Evolutionary conservation across 2,329 filamentous ascomycete genomes (phyloP).

Genomic region (Fusarium sp.): DNA sequence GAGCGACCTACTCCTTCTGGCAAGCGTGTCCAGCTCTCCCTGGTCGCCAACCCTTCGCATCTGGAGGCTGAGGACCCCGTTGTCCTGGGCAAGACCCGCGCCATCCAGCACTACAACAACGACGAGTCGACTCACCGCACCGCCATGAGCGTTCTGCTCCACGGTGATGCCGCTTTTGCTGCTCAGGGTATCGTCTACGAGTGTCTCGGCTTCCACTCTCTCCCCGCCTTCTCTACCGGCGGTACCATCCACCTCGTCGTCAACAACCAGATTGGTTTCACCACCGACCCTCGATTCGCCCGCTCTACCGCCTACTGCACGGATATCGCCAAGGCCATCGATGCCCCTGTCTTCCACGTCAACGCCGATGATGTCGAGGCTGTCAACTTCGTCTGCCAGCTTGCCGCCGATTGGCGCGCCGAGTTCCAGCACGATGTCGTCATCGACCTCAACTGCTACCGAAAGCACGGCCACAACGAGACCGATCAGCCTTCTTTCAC

Average conservation of each 20-base stretch:
- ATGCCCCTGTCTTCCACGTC: slow-evolving; percentile 98
- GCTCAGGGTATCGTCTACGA: slow-evolving; percentile 98
- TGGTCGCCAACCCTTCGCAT: slow-evolving; percentile 98
- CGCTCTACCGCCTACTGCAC: slow-evolving; percentile 99
- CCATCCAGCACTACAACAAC: slow-evolving; percentile 98
- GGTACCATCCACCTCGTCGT: slow-evolving; percentile 97
- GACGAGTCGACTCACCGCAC: slow-evolving; percentile 89
- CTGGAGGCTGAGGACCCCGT: slow-evolving; percentile 98
- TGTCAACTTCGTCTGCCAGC: slow-evolving; percentile 97
- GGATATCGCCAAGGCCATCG: slow-evolving; percentile 98
- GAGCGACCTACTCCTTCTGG: slow-evolving; percentile 97
- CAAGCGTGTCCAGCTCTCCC: slow-evolving; percentile 98
- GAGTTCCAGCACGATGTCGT: slow-evolving; percentile 99
- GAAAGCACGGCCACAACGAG: slow-evolving; percentile 99
- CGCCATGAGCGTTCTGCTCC: slow-evolving; percentile 94
- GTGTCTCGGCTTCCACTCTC: slow-evolving; percentile 95
- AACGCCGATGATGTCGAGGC: slow-evolving; percentile 99
- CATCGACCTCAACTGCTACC: slow-evolving; percentile 98
- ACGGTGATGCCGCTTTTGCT: slow-evolving; percentile 97
- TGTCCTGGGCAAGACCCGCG: slow-evolving; percentile 95
- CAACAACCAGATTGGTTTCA: slow-evolving; percentile 99
- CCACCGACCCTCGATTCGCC: slow-evolving; percentile 95
- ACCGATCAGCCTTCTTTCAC: slow-evolving; percentile 99
- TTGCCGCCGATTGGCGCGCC: slow-evolving; percentile 97
- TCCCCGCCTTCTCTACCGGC: slow-evolving; percentile 96